Conservation (phyloP, 2,329 filamentous ascomycete species). For the Diplodia mutila region DNA sequence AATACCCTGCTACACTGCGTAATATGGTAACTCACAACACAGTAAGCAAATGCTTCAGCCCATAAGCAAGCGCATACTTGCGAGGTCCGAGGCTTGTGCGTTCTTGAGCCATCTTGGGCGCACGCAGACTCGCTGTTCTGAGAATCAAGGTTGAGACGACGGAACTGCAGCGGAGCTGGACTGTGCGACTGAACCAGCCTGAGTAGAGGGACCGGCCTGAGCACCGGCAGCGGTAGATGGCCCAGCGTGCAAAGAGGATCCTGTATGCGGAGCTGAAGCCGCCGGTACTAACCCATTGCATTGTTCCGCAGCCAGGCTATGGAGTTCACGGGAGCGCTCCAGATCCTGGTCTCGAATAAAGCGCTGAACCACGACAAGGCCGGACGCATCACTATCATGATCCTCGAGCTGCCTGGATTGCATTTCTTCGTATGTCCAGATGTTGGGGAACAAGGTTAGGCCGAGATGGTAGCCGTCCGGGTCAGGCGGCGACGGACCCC, state of each 20-base stretch:
- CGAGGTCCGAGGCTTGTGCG: too few species aligned
- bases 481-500: not conserved
- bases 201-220: not conserved
- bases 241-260: not conserved
- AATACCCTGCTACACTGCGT: too few species aligned
- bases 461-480: not conserved
- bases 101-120: too few species aligned
- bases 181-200: not conserved
- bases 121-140: too few species aligned
- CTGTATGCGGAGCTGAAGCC: not conserved
- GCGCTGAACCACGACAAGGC: conserved; percentile 2
- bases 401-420: not conserved
- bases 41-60: too few species aligned
- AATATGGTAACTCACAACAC: too few species aligned
- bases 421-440: not conserved
- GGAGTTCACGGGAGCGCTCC: not conserved
- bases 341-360: conserved; percentile 8
- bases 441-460: not conserved
- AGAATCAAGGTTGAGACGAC: not conserved
- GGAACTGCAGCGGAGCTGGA: not conserved
- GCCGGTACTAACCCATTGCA: not conserved
- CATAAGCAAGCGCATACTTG: too few species aligned
- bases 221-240: not conserved
- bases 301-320: not conserved
- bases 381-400: not conserved